A percentile compares a stretch with the other conserved stretches of the same genome.
Conservation (phyloP, 768 basidiomycete species). For the Collybia nuda region DNA sequence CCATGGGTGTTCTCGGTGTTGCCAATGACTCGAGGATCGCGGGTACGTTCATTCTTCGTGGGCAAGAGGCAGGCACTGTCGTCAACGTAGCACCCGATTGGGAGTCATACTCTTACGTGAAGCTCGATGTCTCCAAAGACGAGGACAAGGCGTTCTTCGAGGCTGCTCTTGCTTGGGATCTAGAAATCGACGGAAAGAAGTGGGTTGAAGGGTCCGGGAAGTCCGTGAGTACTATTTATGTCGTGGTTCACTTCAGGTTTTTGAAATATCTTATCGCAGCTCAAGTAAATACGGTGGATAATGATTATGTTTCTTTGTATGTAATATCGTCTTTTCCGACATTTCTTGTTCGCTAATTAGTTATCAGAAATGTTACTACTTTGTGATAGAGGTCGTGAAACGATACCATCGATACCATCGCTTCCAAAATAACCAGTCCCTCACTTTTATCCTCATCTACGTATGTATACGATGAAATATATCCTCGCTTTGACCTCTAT, state of each 20-base stretch:
- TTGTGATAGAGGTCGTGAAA: too few species aligned
- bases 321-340: too few species aligned
- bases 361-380: too few species aligned
- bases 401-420: too few species aligned
- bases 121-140: conserved; percentile 70
- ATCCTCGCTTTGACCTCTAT: too few species aligned
- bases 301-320: too few species aligned
- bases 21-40: conserved; percentile 77
- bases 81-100: conserved; percentile 86
- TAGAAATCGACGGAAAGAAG: conserved; percentile 2
- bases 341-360: too few species aligned
- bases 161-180: conserved; percentile 29
- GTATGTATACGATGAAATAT: too few species aligned
- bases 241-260: neutral
- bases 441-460: too few species aligned
- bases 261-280: neutral
- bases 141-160: conserved; percentile 91
- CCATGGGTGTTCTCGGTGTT: conserved; percentile 85
- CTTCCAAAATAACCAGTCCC: too few species aligned
- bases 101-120: conserved; percentile 83
- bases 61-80: conserved; percentile 67
- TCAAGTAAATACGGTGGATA: conserved; percentile 1
- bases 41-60: conserved; percentile 83
- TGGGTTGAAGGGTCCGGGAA: conserved; percentile 1
- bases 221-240: neutral